Conservation (phyloP, 1,284 basidiomycete genomes). For the Sanghuangporus sanghuang region DNA sequence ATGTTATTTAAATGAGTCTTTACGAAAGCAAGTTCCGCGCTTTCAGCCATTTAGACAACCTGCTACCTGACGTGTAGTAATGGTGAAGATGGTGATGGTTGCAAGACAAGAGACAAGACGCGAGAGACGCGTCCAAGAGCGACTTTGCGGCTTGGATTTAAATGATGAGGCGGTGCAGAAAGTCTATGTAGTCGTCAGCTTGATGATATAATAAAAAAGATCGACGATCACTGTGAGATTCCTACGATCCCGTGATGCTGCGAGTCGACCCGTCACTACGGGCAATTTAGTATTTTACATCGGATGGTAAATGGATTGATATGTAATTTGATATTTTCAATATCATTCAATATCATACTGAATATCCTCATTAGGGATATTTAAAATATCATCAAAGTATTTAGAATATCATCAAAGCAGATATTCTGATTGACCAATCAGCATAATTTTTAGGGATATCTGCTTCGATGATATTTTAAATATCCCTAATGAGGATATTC, state of each 20-base stretch:
- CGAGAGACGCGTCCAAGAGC: neutral
- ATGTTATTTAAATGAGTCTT: conserved; percentile 69
- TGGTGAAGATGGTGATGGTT: conserved; percentile 1
- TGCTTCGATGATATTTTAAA: no score
- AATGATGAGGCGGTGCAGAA: conserved; percentile 11
- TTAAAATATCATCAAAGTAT: no score
- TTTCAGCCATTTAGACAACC: conserved; percentile 46
- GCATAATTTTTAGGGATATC: no score
- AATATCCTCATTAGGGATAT: no score
- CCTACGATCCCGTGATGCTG: neutral
- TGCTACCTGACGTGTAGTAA: neutral
- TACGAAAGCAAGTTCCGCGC: conserved; percentile 66
- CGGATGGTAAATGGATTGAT: no score
- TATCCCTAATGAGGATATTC: no score
- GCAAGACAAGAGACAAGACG: neutral
- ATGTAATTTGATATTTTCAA: no score
- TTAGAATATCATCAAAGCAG: no score
- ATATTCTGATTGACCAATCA: no score
- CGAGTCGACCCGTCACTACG: no score
- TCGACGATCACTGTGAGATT: neutral
- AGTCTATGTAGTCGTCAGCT: neutral
- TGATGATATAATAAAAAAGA: neutral
- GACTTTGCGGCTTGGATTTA: neutral
- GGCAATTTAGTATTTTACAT: no score
- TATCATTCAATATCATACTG: no score